Evolutionary conservation across 306 rosid genomes (phyloP).

Genomic region (Fragaria nilgerrensis): DNA sequence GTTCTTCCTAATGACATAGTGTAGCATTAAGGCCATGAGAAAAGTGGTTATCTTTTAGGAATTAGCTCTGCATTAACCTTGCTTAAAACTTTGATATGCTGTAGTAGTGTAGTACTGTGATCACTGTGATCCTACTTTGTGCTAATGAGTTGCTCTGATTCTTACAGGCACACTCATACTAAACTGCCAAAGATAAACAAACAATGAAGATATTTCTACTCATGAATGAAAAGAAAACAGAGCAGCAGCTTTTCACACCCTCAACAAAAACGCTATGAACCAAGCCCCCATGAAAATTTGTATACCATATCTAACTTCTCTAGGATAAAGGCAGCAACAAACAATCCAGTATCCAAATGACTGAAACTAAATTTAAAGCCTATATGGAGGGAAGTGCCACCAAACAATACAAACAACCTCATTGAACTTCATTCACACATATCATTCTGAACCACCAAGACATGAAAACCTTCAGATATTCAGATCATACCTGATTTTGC

Average conservation of each 20-base stretch:
- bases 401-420: background rate
- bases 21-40: background rate
- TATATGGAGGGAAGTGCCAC: background rate
- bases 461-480: background rate
- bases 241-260: background rate
- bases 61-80: background rate
- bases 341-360: background rate
- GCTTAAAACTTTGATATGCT: background rate
- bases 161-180: background rate
- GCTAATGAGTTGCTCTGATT: background rate
- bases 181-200: background rate
- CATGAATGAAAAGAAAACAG: background rate
- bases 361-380: background rate
- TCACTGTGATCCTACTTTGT: background rate
- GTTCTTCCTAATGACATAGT: background rate
- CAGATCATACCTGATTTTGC: conserved; percentile 58
- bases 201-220: background rate
- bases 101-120: no score
- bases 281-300: background rate
- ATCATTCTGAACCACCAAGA: background rate
- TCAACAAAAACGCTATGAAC: background rate
- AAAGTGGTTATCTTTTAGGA: background rate
- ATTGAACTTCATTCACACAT: background rate
- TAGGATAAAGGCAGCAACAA: background rate
- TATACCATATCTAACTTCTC: background rate